Evolutionary conservation across 768 basidiomycete genomes (phyloP), one percentile per base, ranked within the genome.

Genomic region (Boletus vinaceobasis): DNA sequence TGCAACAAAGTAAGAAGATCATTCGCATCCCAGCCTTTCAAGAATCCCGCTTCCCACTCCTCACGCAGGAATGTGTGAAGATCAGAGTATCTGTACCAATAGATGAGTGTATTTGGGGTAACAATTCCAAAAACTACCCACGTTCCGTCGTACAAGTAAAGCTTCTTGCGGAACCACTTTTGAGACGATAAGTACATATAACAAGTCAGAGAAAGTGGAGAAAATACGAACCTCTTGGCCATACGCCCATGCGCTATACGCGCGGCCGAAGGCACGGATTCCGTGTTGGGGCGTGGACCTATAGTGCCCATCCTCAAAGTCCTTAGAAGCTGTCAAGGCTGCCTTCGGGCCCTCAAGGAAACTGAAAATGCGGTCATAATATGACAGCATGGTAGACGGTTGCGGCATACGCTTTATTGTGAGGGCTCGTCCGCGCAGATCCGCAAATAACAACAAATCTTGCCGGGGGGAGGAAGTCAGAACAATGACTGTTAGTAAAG

Each of bases 341-440:
- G 79, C 75, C 59, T 81, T 83, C 7, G 80, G 79, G 0, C 83
- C 82, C 63, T 85, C 83, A n/a, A 84, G 64, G 68, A 83, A 83
- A 62, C 82, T 83, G 52, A 9, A 19, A 29, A 37, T n/a, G 7
- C 0, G 5, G 4, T 56, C 13, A 51, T 19, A 15, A 39, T 21
- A 33, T 4, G n/a, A 31, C 13, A 42, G 2, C 17, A 37, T 27
- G 21, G 14, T 21, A 6, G 33, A 43, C 6, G n/a, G n/a, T 48
- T 26, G 37, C 19, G 23, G 40, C 58, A 15, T 62, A 80, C 82
- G 78, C 79, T 72, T 78, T 71, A 56, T 82, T 84, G 58, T 83
- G 81, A 9, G 74, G 75, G 62, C 78, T 81, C 13, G 81, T 82
- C 33, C 79, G 73, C 9, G 80, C 82, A 29, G 81, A 81, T 38